Percentiles rank a stretch among this genome's conserved stretches.
Conservation (phyloP, 768 basidiomycete genomes). For the Mycena pura region DNA sequence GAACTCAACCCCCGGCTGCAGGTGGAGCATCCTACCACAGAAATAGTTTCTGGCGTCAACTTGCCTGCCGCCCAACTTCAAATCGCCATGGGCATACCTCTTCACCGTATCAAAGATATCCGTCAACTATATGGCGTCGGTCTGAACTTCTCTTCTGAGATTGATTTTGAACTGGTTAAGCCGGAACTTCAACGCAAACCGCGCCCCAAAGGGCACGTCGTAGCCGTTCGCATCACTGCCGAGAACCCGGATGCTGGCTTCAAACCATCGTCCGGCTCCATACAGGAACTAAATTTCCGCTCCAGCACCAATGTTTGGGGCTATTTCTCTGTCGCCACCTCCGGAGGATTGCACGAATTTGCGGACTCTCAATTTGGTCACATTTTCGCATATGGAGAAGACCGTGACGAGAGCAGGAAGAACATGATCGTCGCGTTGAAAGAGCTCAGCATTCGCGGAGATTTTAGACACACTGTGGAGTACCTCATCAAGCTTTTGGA, state of each 20-base stretch:
- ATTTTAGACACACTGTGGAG: conserved; percentile 98
- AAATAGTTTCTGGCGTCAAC: conserved; percentile 99
- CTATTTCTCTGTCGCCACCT: conserved; percentile 96
- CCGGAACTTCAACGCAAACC: conserved; percentile 96
- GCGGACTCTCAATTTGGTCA: conserved; percentile 99
- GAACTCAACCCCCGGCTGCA: conserved; percentile 99
- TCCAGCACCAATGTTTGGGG: conserved; percentile 99
- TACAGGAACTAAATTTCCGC: conserved; percentile 99
- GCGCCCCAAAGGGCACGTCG: conserved; percentile 96
- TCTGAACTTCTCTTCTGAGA: conserved; percentile 86
- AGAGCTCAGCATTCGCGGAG: conserved; percentile 97
- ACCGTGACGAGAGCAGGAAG: conserved; percentile 93
- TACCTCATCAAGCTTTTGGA: conserved; percentile 98
- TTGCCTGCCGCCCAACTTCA: conserved; percentile 97
- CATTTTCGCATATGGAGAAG: conserved; percentile 98
- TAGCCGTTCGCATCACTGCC: conserved; percentile 98
- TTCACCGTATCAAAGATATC: conserved; percentile 95
- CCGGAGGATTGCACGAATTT: conserved; percentile 98
- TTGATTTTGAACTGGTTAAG: conserved; percentile 95
- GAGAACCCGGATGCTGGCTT: conserved; percentile 99
- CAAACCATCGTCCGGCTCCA: conserved; percentile 96
- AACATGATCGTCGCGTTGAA: conserved; percentile 99
- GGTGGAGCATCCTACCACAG: conserved; percentile 99
- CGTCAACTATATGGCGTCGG: conserved; percentile 94
- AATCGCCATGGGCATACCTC: conserved; percentile 96